Evolutionary conservation across 1,139 yeast genomes (phyloP), one percentile per base, ranked within the genome.

Genomic region (Pichia sp.): DNA sequence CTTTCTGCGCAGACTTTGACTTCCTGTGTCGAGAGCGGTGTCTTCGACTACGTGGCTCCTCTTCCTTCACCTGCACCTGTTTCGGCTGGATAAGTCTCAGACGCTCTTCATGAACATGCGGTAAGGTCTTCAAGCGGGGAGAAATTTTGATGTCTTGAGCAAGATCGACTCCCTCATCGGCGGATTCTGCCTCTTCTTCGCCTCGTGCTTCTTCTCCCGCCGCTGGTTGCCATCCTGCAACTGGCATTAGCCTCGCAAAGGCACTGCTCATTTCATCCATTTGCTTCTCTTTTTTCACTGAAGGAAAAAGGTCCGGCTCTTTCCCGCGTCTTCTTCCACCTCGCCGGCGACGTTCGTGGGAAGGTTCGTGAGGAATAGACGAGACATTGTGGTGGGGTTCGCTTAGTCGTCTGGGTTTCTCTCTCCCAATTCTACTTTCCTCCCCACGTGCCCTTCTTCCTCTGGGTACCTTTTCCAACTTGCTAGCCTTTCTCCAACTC

Each of bases 241-340:
- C 52, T 13, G 61, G 59, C 51, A 54, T 52, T 36, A 58, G 41
- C 34, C 57, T 29, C 5, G 54, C 54, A n/a, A 54, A 38, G 2
- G 49, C 23, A 13, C 40, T 46, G 40, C 42, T 46, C 43, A 46
- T 32, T 7, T 30, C 42, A 16, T 45, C 52, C 32, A 42, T n/a
- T 23, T 23, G 19, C 49, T 50, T 44, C 30, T 19, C 45, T 26
- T n/a, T 49, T 47, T 16, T 44, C 30, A 13, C 36, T 13, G 6
- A n/a, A 15, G 19, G 29, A 31, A 16, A 32, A 6, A 15, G 13
- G 34, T 45, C 38, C 13, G 26, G 41, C 38, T 32, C 16, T 5
- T 45, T n/a, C 26, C 16, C 38, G 15, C 13, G 38, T 45, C 36
- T 49, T 38, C 16, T 43, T n/a, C 8, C 23, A 8, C 19, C 11